These are phyloP conservation scores for Leccinum longicurvipes DNA, from an alignment of 768 basidiomycete genomes.

Conservation along the genomic window DNA sequence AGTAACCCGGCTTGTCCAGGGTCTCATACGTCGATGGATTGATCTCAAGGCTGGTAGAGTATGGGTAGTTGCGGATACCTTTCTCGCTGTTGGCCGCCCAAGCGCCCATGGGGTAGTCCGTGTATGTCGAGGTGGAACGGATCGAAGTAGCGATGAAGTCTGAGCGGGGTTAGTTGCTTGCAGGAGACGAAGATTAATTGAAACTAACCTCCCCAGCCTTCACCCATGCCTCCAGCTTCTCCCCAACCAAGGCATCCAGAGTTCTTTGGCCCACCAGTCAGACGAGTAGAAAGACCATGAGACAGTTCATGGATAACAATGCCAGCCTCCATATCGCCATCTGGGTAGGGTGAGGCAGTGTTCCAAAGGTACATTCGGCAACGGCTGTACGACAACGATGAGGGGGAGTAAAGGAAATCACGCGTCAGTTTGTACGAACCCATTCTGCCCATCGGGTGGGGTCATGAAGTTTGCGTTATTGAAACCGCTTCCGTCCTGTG, in stretches of 20 bases:
- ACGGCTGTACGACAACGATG: constrained; percentile 33
- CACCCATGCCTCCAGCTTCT: constrained; percentile 96
- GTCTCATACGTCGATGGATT: constrained; percentile 96
- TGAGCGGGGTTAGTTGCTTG: constrained; percentile 10
- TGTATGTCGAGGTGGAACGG: constrained; percentile 67
- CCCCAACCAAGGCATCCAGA: constrained; percentile 96
- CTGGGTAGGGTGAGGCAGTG: constrained; percentile 83
- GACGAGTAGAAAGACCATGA: constrained; percentile 89
- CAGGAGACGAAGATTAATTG: neutral
- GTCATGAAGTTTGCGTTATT: constrained; percentile 94
- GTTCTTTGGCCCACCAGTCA: constrained; percentile 92
- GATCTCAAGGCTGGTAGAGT: constrained; percentile 71
- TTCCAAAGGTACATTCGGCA: constrained; percentile 99
- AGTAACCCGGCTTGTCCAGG: constrained; percentile 90
- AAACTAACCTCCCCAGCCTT: constrained; percentile 82
- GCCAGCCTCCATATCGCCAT: constrained; percentile 94
- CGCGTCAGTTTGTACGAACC: constrained; percentile 29
- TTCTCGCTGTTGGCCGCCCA: constrained; percentile 81
- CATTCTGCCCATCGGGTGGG: constrained; percentile 79
- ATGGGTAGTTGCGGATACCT: constrained; percentile 88
- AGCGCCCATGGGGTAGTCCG: constrained; percentile 87
- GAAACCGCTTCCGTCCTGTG: constrained; percentile 92
- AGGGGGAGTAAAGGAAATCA: neutral
- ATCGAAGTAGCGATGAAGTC: constrained; percentile 88
- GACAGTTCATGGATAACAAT: constrained; percentile 91